These are phyloP conservation scores for Termitomyces sp. DNA, from an alignment of 768 basidiomycete genomes.

Conservation along the genomic window DNA sequence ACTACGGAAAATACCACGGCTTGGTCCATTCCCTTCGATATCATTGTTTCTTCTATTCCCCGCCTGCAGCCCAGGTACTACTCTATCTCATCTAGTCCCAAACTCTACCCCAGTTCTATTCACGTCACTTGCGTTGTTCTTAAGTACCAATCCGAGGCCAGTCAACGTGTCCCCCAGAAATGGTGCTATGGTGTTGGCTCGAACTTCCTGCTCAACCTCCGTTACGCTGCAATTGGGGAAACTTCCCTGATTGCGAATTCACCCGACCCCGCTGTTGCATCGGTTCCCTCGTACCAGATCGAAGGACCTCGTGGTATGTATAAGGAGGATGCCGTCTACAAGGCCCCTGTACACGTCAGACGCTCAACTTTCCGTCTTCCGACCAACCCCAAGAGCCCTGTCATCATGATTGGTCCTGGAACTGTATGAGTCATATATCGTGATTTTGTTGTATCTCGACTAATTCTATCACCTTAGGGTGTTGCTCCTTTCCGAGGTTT, in stretches of 20 bases:
- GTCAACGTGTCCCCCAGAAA: conserved; percentile 46
- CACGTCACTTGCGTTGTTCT: conserved; percentile 96
- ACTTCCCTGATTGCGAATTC: conserved; percentile 30
- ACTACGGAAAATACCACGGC: conserved; percentile 69
- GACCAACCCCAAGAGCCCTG: conserved; percentile 96
- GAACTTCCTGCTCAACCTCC: conserved; percentile 93
- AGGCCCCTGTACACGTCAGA: conserved; percentile 90
- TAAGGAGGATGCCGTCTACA: conserved; percentile 62
- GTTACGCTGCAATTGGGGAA: conserved; percentile 64
- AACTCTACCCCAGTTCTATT: conserved; percentile 81
- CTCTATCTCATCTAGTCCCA: conserved; percentile 97
- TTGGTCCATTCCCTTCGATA: conserved; percentile 95
- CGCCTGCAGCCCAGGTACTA: conserved; percentile 97
- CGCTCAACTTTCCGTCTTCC: conserved; percentile 96
- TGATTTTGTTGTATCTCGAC: conserved; percentile 6
- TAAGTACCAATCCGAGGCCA: conserved; percentile 74
- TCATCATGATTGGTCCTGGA: conserved; percentile 99
- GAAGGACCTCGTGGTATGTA: conserved; percentile 89
- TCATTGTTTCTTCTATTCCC: conserved; percentile 88
- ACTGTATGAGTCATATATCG: conserved; percentile 56
- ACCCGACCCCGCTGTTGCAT: conserved; percentile 30
- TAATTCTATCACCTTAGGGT: conserved; percentile 47
- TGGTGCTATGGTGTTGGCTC: conserved; percentile 89
- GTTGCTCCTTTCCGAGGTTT: conserved; percentile 99
- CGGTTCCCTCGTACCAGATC: conserved; percentile 72